Base-by-base conservation (phyloP, 148 eudicot species). In the Mesembryanthemum crystallinum region DNA sequence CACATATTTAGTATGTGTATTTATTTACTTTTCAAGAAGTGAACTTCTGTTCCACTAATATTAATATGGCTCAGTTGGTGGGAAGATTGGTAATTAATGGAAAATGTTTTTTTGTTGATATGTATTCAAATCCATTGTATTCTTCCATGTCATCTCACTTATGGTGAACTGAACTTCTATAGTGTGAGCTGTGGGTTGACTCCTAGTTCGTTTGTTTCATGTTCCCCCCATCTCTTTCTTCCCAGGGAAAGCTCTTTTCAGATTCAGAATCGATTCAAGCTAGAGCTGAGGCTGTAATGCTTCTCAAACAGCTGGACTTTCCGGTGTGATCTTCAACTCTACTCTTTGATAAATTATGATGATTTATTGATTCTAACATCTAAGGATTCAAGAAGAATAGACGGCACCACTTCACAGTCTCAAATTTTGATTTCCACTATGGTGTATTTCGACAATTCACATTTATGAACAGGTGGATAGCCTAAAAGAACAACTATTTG, bases 271-370 rank as follows among this genome's bases (percentile, higher is more conserved):
- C 99, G 29, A 92, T 95, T 82, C 99, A 95, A 85, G 86, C 92
- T 67, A 92, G 99, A 82, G 97, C 99, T 62, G 97, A 95, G 86
- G 97, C 99, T 83, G 99, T 91, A 67, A 83, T 95, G 94, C 99
- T 95, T 88, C 90, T 95, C 55, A 93, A 95, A 90, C 89, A 90
- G 87, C 87, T 95, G 86, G 88, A 95, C 84, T 90, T 92, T 68
- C 99, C 96, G 87, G 99, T 95, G 67, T 78, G 97, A 84, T 8
- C 72, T 78, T 79, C 64, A 29, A 37, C 69, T 79, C 71, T 75
- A 57, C 71, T 63, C 39, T 70, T 37, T 42, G 11, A 54, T 58
- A 35, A 52, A 45, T 64, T 76, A n/a, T 28, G 29, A 32, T n/a
- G n/a, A n/a, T n/a, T n/a, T n/a, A n/a, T 37, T 72, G 4, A 20